phyloP scores from a whole-genome alignment of 345 rosid genomes.

The Kernera saxatilis region DNA sequence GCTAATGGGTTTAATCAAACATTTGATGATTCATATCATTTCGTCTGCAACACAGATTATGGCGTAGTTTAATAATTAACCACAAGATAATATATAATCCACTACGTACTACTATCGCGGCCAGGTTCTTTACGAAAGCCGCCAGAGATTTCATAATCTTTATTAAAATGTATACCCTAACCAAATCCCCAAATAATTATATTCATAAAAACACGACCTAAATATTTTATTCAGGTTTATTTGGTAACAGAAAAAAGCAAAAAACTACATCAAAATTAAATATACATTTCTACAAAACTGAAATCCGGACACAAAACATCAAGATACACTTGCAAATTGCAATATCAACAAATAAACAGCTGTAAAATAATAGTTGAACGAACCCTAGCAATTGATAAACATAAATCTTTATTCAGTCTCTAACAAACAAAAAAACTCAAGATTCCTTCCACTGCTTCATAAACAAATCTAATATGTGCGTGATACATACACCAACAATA shows the following conservation, averaged over 20 bases:
- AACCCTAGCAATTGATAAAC: background rate
- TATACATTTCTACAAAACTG: no score
- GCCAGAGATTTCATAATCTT: background rate
- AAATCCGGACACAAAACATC: no score
- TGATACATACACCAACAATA: background rate
- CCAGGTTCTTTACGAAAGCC: background rate
- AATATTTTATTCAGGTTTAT: no score
- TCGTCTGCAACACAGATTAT: slow-evolving; percentile 5
- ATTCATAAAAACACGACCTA: no score
- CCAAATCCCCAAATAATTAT: no score
- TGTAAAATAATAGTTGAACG: background rate
- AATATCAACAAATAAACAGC: background rate
- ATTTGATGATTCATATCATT: slow-evolving; percentile 18
- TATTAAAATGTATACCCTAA: no score
- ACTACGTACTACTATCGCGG: background rate
- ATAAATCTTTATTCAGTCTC: background rate
- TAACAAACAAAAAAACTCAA: no score
- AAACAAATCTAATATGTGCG: background rate
- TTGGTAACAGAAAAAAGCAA: no score
- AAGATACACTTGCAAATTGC: background rate
- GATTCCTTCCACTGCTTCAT: background rate
- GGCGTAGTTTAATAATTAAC: background rate
- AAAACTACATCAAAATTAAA: no score
- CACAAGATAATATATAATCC: slow-evolving; percentile 6
- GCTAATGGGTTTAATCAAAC: slow-evolving; percentile 16